Evolutionary conservation across 2,329 filamentous ascomycete genomes (phyloP).

Genomic region (Blastomyces parvus): DNA sequence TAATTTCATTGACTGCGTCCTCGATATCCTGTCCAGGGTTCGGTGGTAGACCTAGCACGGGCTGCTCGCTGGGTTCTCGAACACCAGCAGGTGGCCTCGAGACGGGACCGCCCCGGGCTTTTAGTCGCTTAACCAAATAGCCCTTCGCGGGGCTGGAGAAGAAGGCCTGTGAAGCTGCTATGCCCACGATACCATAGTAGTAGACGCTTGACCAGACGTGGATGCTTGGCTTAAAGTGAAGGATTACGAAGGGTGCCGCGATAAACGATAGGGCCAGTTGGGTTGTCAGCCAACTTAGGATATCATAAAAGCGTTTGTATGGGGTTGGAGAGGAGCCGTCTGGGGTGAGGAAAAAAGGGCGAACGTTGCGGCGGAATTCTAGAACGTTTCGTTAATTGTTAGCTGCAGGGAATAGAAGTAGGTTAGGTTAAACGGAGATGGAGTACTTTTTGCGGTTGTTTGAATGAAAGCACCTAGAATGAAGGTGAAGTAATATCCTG

Average conservation of each 20-base stretch:
- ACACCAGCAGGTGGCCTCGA: conserved; percentile 17
- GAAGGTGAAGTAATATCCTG: conserved; percentile 90
- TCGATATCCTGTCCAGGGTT: conserved; percentile 68
- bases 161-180: conserved; percentile 56
- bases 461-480: conserved; percentile 84
- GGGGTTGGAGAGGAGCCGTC: conserved; percentile 59
- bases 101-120: conserved; percentile 38
- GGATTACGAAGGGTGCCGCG: conserved; percentile 74
- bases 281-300: conserved; percentile 63
- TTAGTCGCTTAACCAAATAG: conserved; percentile 48
- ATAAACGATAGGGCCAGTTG: conserved; percentile 77
- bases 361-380: conserved; percentile 84
- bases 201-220: conserved; percentile 76
- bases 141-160: conserved; percentile 71
- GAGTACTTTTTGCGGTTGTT: conserved; percentile 84
- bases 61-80: conserved; percentile 37
- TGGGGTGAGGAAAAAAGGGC: conserved; percentile 83
- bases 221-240: conserved; percentile 61
- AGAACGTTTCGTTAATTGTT: not conserved
- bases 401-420: too few relatives aligned
- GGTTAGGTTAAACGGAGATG: conserved; percentile 1
- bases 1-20: conserved; percentile 67
- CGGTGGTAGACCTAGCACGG: conserved; percentile 66
- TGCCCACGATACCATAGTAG: conserved; percentile 71
- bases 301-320: conserved; percentile 78